Percentiles rank a stretch among this genome's conserved stretches.
phyloP scores from a whole-genome alignment of 225 moss, liverwort and hornwort species.

The Climacium dendroides region DNA sequence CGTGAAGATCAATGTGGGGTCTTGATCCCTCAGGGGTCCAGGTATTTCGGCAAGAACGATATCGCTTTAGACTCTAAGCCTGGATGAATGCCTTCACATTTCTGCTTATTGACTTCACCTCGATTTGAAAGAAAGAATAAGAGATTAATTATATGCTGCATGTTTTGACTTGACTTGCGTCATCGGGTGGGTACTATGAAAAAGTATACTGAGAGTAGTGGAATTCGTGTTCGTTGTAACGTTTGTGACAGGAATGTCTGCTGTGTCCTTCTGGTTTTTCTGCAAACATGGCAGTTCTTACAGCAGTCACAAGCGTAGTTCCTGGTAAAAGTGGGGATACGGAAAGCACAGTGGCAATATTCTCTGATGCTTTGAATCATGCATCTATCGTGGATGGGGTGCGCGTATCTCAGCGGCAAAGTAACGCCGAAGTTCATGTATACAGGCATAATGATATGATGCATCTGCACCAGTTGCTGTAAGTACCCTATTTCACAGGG shows the following conservation, averaged over 20 bases:
- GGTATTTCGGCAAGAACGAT: background rate
- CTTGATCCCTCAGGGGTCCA: background rate
- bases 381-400: conserved; percentile 97
- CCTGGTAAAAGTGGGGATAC: conserved; percentile 10
- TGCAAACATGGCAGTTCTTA: conserved; percentile 98
- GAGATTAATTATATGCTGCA: background rate
- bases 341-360: conserved; percentile 51
- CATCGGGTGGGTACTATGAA: background rate
- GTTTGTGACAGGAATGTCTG: conserved; percentile 71
- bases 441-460: conserved; percentile 86
- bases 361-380: conserved; percentile 93
- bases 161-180: background rate
- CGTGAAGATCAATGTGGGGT: background rate
- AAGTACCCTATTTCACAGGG: conserved; percentile 11
- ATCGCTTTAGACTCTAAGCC: background rate
- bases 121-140: background rate
- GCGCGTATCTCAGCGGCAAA: conserved; percentile 80
- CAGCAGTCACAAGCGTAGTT: conserved; percentile 63
- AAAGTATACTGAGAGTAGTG: background rate
- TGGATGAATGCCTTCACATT: background rate
- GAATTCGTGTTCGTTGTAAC: background rate
- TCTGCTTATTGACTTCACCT: background rate
- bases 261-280: conserved; percentile 92
- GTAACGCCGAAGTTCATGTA: conserved; percentile 53
- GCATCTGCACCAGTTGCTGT: conserved; percentile 82